Evolutionary conservation across 345 rosid genomes (phyloP).

Genomic region (Fremontodendron californicum): DNA sequence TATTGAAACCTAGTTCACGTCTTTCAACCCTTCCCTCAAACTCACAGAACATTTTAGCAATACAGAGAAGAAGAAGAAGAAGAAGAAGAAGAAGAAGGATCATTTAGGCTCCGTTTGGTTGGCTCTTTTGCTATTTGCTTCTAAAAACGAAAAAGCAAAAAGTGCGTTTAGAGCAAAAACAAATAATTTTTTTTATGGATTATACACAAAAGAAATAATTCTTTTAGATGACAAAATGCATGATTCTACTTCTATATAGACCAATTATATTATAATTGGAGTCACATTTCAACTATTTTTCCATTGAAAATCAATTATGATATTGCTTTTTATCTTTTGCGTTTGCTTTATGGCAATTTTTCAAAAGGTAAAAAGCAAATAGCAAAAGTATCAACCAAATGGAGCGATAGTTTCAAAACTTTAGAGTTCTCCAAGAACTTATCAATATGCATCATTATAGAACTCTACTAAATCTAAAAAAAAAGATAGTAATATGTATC

Average conservation of each 20-base stretch:
- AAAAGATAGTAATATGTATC: neutral
- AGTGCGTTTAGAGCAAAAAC: neutral
- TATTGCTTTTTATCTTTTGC: neutral
- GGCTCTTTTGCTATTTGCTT: neutral
- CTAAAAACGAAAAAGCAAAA: neutral
- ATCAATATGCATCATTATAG: neutral
- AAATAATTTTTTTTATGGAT: neutral
- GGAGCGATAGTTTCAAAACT: neutral
- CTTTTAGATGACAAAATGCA: neutral
- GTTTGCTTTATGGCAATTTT: neutral
- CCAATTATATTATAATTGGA: neutral
- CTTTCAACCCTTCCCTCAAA: neutral
- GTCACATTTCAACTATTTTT: neutral
- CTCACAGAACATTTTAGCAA: neutral
- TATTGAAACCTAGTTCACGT: neutral
- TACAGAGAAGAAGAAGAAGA: neutral
- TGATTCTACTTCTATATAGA: neutral
- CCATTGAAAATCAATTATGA: neutral
- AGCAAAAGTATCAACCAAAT: neutral
- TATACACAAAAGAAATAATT: neutral
- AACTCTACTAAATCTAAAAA: neutral
- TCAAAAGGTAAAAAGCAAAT: neutral
- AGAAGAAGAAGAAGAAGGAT: neutral
- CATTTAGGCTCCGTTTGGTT: neutral
- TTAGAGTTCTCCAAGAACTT: neutral